These are phyloP conservation scores for Setomelanomma holmii DNA, from an alignment of 2,329 filamentous ascomycete species.

Conservation along the genomic window DNA sequence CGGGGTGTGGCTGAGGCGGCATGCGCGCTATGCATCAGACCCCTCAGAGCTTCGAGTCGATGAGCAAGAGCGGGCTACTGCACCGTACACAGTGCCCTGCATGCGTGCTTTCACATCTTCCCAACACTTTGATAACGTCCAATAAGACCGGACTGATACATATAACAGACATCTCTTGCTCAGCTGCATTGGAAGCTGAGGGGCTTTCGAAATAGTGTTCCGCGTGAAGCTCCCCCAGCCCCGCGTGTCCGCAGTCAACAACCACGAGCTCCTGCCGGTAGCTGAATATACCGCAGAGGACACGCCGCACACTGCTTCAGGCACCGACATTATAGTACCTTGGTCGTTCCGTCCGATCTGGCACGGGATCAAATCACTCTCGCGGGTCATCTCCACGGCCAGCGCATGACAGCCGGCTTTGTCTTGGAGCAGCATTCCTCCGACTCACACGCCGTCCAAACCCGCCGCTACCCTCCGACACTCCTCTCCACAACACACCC, in stretches of 20 bases:
- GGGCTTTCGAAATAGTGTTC: conserved; percentile 18
- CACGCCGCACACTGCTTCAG: conserved; percentile 19
- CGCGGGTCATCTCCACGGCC: not conserved
- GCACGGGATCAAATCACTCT: conserved; percentile 22
- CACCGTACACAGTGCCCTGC: conserved; percentile 15
- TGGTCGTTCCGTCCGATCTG: conserved; percentile 5
- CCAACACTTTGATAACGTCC: conserved; percentile 20
- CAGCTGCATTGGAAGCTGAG: conserved; percentile 23
- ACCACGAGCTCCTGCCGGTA: conserved; percentile 2
- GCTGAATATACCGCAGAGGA: conserved; percentile 12
- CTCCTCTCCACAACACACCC: conserved; percentile 5
- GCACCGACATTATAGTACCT: conserved; percentile 14
- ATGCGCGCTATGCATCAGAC: not conserved
- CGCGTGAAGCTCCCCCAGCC: conserved; percentile 21
- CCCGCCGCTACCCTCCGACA: conserved; percentile 14
- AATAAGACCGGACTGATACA: conserved; percentile 9
- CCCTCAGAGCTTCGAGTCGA: conserved; percentile 3
- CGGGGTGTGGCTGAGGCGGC: conserved; percentile 1
- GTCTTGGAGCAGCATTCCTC: conserved; percentile 24
- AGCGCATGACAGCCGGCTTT: conserved; percentile 34
- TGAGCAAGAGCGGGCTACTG: conserved; percentile 11
- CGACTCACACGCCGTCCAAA: conserved; percentile 21
- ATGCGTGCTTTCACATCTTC: conserved; percentile 1
- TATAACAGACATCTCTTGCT: not conserved
- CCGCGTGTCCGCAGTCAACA: conserved; percentile 21